Evolutionary conservation across 2,329 filamentous ascomycete species (phyloP), one percentile per base, ranked within the genome.

Genomic region (Lomentospora prolificans): DNA sequence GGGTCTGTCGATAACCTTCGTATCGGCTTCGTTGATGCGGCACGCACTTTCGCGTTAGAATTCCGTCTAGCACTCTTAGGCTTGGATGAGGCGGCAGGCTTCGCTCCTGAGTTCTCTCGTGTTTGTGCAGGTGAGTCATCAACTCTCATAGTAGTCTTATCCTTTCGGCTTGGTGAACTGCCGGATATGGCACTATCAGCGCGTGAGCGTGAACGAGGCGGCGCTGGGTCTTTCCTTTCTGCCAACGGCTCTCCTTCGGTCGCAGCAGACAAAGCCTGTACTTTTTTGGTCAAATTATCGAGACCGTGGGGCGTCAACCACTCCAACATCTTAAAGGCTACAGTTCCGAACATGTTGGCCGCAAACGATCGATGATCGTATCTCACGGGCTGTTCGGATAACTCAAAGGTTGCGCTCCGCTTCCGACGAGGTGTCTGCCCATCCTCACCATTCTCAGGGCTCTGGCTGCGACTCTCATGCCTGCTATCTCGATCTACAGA

Each of bases 311-410:
- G 82, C 1, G 82, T 82, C n/a, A 87, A 69, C 83, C 82, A 87
- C 64, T 87, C 84, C 3, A 87, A 63, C 81, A 86, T 86, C 62
- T 83, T 85, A 66, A 86, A 83, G 9, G 84, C 78, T 9, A 80
- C 79, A 0, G 83, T 85, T 5, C 77, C 81, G 61, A 87, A 86
- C 6, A 85, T 70, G 59, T 84, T 84, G 5, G 80, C 80, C 6
- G 80, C 77, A 62, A 84, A 82, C 0, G 80, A 83, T 4, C 80
- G 72, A 60, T 83, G 76, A 59, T 84, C 80, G 58, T 78, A 81
- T 60, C 69, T 77, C 9, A 70, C 64, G 1, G 74, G 71, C 39
- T 72, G 70, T 60, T 82, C 79, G 2, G 65, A 64, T 2, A 81
- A 24, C 25, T 52, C 55, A 33, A 56, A 55, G 10, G 53, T 50